Base-by-base conservation (phyloP, 768 basidiomycete genomes). In the Pisolithus sp. region DNA sequence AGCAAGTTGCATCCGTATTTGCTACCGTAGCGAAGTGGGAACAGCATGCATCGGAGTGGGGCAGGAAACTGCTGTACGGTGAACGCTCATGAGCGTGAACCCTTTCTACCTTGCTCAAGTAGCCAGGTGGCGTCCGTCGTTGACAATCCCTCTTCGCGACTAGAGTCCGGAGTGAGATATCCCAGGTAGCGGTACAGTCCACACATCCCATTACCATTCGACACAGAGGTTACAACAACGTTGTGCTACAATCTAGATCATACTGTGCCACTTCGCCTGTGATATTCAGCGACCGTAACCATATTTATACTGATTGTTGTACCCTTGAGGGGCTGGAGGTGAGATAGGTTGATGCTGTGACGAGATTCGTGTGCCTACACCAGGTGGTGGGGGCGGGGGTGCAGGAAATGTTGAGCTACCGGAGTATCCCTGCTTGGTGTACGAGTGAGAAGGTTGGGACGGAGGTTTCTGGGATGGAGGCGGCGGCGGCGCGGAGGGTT, bases 1-100 rank as follows among this genome's bases (percentile, higher is more conserved):
- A 73, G 13, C 76, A 85, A 54, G 58, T 85, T 18, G 79, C 73
- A 5, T 60, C 60, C 37, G 53, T 79, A 21, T 78, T 77, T 51
- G 57, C 64, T 20, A 72, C 75, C 12, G 68, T 76, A 50, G 65
- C 71, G 23, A 65, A 66, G 31, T 76, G 75, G 72, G 81, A 82
- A 51, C 70, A 61, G 31, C 71, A 68, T 6, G 73, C 71, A 28
- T 67, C 68, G 42, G 74, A 71, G 6, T 78, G 78, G 79, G 76
- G 78, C 21, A 62, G 62, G 57, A 73, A 61, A 41, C 46, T 74
- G 51, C 44, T 83, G 47, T 79, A 80, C 59, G 76, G 78, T 18
- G 57, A 54, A 20, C 48, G 54, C 28, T 36, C 56, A 37, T 46
- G 34, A 46, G 9, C 20, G 23, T 38, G n/a, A 8, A 23, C 21